These are phyloP conservation scores for Mycena olivaceomarginata DNA, from an alignment of 768 basidiomycete genomes.

Conservation along the genomic window DNA sequence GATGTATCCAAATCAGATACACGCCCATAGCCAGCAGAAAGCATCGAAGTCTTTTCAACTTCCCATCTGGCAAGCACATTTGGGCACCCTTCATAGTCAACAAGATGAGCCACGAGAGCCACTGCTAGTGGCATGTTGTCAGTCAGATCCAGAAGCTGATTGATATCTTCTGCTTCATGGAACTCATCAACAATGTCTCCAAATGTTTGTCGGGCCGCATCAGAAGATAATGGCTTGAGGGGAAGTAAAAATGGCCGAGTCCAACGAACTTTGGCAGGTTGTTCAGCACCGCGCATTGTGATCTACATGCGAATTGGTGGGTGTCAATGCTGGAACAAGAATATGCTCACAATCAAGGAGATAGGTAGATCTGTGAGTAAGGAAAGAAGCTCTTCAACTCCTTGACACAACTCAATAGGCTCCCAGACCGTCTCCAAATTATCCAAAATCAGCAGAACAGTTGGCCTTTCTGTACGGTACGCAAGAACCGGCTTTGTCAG, in stretches of 20 bases:
- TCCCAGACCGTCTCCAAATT: neutral
- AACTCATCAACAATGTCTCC: neutral
- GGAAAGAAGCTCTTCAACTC: neutral
- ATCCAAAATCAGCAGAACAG: no score
- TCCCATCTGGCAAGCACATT: neutral
- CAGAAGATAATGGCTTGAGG: neutral
- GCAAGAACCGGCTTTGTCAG: neutral
- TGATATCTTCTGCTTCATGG: neutral
- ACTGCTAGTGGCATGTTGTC: neutral
- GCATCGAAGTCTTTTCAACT: neutral
- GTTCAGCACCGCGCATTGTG: neutral
- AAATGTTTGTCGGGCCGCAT: neutral
- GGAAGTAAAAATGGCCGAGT: neutral
- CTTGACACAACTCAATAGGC: neutral
- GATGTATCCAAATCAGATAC: neutral
- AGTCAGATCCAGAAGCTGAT: neutral
- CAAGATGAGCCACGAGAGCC: neutral
- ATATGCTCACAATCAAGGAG: neutral
- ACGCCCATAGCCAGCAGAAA: neutral
- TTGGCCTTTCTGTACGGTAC: neutral
- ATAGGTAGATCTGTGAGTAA: neutral
- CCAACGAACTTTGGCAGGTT: no score
- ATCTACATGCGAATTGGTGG: neutral
- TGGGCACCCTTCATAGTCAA: neutral
- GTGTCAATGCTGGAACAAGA: neutral